Conservation (phyloP, 2,329 filamentous ascomycete species). For the Pseudocercospora cruenta region DNA sequence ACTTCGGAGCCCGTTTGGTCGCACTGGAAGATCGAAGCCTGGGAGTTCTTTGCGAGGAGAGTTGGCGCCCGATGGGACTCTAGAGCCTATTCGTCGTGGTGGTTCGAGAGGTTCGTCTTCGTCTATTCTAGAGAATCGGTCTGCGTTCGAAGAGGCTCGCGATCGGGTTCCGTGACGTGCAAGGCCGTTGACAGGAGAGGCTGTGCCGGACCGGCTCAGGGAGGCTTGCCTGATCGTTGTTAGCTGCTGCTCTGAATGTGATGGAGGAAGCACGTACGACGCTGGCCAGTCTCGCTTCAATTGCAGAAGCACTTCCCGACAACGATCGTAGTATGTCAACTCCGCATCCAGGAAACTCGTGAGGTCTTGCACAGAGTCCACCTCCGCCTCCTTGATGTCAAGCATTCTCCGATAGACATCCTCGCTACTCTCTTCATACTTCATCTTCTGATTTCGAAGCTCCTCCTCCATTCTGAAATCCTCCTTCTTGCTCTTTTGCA, state of each 20-base stretch:
- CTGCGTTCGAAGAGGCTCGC: slow-evolving; percentile 61
- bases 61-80: slow-evolving; percentile 44
- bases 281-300: slow-evolving; percentile 71
- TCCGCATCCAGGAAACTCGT: slow-evolving; percentile 84
- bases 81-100: slow-evolving; percentile 58
- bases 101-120: slow-evolving; percentile 60
- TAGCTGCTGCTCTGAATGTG: background rate
- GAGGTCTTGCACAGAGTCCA: slow-evolving; percentile 78
- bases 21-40: slow-evolving; percentile 47
- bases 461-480: slow-evolving; percentile 94
- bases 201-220: slow-evolving; percentile 32
- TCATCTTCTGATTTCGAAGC: slow-evolving; percentile 84
- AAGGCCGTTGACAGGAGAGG: slow-evolving; percentile 35
- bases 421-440: slow-evolving; percentile 94
- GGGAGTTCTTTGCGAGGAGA: slow-evolving; percentile 47
- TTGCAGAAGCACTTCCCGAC: slow-evolving; percentile 76
- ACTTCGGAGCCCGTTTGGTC: slow-evolving; percentile 54
- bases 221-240: slow-evolving; percentile 13
- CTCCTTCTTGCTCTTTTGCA: slow-evolving; percentile 91
- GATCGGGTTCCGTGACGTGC: slow-evolving; percentile 49
- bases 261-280: slow-evolving; percentile 47
- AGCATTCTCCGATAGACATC: slow-evolving; percentile 92
- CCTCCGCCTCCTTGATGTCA: slow-evolving; percentile 91
- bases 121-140: slow-evolving; percentile 58
- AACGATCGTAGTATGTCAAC: slow-evolving; percentile 87